Evolutionary conservation across 23 red algal genomes (phyloP).

Genomic region (Gracilariopsis chorda): DNA sequence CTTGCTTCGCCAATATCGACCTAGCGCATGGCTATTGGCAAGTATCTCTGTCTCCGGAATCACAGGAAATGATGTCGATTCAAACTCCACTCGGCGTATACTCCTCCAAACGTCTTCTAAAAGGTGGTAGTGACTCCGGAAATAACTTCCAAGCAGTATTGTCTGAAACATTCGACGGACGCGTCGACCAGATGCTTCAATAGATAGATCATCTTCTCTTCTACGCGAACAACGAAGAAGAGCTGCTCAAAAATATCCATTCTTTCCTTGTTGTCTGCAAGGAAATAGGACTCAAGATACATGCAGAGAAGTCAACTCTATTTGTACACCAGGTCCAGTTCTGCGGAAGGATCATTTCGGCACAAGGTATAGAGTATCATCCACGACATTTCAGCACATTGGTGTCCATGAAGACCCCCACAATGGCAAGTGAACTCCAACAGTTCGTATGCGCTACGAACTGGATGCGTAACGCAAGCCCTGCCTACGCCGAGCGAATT

Average conservation of each 20-base stretch:
- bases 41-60: background rate
- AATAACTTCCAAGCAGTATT: slow-evolving; percentile 5
- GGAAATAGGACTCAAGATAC: background rate
- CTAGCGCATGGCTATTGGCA: slow-evolving; percentile 20
- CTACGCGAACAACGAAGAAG: background rate
- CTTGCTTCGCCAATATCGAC: background rate
- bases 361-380: background rate
- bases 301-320: background rate
- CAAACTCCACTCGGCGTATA: slow-evolving; percentile 12
- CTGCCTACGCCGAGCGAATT: background rate
- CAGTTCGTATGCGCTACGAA: background rate
- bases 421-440: slow-evolving; percentile 4
- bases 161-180: background rate
- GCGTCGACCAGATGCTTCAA: background rate
- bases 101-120: slow-evolving; percentile 4
- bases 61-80: background rate
- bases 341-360: slow-evolving; percentile 6
- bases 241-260: background rate
- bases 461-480: slow-evolving; percentile 19
- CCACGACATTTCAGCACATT: slow-evolving; percentile 20
- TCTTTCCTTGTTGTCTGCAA: background rate
- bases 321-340: background rate
- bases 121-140: slow-evolving; percentile 13
- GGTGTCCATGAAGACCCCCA: background rate
- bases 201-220: slow-evolving; percentile 3